Evolutionary conservation across 495 filamentous ascomycete species (phyloP).

Genomic region (Thermochaetoides thermophila): DNA sequence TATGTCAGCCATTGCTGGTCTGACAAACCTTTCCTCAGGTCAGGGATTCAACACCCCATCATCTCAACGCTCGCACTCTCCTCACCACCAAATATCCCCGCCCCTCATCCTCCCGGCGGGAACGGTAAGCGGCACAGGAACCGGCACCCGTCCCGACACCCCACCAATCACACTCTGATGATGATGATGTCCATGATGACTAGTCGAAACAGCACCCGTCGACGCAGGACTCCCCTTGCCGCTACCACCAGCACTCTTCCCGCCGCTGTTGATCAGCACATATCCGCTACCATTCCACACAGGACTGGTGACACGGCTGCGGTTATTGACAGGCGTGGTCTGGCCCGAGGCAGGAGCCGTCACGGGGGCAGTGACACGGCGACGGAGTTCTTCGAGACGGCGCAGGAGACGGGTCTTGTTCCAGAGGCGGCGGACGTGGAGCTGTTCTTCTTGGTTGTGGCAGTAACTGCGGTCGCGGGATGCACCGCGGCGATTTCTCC

Average conservation of each 20-base stretch:
- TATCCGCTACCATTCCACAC: not conserved
- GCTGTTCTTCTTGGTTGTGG: too few relatives aligned
- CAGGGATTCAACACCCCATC: not conserved
- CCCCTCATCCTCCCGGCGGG: conserved; percentile 1
- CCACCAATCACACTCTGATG: not conserved
- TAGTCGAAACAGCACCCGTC: too few relatives aligned
- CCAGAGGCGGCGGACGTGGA: conserved; percentile 19
- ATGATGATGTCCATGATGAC: too few relatives aligned
- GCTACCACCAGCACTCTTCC: not conserved
- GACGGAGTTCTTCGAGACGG: conserved; percentile 12
- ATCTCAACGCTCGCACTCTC: not conserved
- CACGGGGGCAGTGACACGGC: not conserved
- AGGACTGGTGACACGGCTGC: conserved; percentile 1
- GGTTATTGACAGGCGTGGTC: not conserved
- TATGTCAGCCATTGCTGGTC: too few relatives aligned
- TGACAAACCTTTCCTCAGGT: too few relatives aligned
- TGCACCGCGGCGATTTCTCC: not conserved
- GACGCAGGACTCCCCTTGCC: too few relatives aligned
- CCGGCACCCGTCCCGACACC: conserved; percentile 1
- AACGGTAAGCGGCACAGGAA: conserved; percentile 2
- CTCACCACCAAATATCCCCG: conserved; percentile 8
- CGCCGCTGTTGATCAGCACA: not conserved
- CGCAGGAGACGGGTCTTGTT: conserved; percentile 10
- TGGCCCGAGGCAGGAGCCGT: not conserved
- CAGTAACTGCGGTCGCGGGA: conserved; percentile 5